Conservation (phyloP, 371 early-diverging fungal genomes). For the Mortierella polycephala region DNA sequence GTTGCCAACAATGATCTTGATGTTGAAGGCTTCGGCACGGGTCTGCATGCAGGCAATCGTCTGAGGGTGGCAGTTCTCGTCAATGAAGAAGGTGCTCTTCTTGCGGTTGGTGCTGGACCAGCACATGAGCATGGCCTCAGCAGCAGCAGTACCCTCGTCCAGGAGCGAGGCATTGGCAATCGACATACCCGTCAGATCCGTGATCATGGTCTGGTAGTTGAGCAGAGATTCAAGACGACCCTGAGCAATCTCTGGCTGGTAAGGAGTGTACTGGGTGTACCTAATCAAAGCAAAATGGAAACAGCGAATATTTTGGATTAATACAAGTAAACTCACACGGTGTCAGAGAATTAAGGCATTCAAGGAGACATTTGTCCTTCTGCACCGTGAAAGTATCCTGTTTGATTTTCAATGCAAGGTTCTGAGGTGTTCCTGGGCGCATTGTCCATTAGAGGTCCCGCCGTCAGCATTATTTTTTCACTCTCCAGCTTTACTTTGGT, state of each 20-base stretch:
- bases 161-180: conserved; percentile 96
- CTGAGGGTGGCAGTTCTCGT: conserved; percentile 92
- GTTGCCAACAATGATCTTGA: conserved; percentile 88
- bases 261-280: conserved; percentile 90
- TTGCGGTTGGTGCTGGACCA: conserved; percentile 76
- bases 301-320: conserved; percentile 1
- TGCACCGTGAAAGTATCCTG: no score
- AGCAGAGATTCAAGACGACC: conserved; percentile 96
- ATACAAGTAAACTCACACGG: neutral
- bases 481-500: neutral
- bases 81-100: conserved; percentile 90
- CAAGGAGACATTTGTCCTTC: neutral
- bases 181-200: conserved; percentile 92
- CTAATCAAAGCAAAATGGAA: conserved; percentile 7
- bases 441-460: no score
- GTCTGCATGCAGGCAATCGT: conserved; percentile 93
- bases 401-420: no score
- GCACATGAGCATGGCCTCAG: conserved; percentile 96
- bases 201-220: conserved; percentile 96
- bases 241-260: conserved; percentile 98
- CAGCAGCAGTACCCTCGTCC: conserved; percentile 98
- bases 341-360: neutral
- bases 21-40: conserved; percentile 93
- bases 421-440: no score
- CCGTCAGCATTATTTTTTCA: neutral